Base-by-base conservation (phyloP, 768 basidiomycete species). In the Xerocomus spinulosus region DNA sequence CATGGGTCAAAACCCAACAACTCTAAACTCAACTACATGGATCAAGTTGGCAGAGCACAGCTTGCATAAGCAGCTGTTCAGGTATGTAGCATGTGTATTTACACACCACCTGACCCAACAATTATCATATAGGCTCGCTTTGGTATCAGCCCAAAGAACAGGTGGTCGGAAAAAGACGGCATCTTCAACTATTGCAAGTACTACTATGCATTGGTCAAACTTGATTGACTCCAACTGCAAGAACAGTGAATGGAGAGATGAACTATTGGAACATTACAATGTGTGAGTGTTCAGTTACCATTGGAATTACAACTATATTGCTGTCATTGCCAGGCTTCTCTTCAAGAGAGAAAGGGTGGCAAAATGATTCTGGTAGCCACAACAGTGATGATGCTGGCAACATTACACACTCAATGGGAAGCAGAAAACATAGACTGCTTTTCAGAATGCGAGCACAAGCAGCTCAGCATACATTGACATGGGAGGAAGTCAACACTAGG, bases 161-260 rank as follows among this genome's bases (percentile, higher is more conserved):
- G 20, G 5, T 56, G 55, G 55, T 3, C 25, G 2, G 43, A 56
- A 24, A 47, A 33, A 6, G 46, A 56, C 9, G 9, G 45, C 2
- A 2, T 0, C 1, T 56, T 56, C 34, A 54, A 40, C 13, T 50
- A 54, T 2, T 13, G 34, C 6, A 39, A 40, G 1, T 54, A 48
- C 23, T 56, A 56, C 7, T 39, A 42, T 3, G 30, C 12, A 4
- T 21, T 24, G 0, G 2, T 21, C n/a, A 4, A 32, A 42, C 0
- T 0, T 46, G 0, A 38, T 55, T 26, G n/a, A 40, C n/a, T n/a
- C n/a, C 0, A 26, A 48, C 2, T 53, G 26, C 5, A 9, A 24
- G 5, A 44, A 50, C 5, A 2, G 21, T 5, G 2, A 24, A 20
- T 50, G 49, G 32, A 50, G 29, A 9, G 29, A 40, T 6, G 38